Evolutionary conservation across 495 filamentous ascomycete species (phyloP).

Genomic region (Hypoxylon cercidicola): DNA sequence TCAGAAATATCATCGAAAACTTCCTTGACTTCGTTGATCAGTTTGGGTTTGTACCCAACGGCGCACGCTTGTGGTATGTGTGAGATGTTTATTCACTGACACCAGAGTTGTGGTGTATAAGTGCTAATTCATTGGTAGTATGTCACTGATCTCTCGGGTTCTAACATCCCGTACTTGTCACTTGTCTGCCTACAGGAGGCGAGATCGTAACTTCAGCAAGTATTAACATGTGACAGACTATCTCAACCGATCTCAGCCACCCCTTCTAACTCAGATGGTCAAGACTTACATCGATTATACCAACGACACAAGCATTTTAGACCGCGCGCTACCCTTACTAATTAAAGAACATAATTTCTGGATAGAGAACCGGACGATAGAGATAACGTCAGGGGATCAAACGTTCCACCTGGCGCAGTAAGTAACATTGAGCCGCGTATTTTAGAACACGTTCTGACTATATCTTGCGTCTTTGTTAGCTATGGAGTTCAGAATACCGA

Average conservation of each 20-base stretch:
- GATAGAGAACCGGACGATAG: slow-evolving; percentile 55
- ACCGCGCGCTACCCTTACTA: slow-evolving; percentile 56
- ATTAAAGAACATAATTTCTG: slow-evolving; percentile 62
- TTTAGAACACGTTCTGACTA: not conserved
- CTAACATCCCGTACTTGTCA: too few relatives aligned
- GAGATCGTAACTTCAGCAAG: not conserved
- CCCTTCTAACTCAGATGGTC: slow-evolving; percentile 61
- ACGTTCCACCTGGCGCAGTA: slow-evolving; percentile 56
- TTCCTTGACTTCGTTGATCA: slow-evolving; percentile 61
- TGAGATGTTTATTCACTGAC: not conserved
- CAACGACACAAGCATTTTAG: slow-evolving; percentile 59
- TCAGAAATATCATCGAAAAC: slow-evolving; percentile 62
- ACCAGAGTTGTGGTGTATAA: not conserved
- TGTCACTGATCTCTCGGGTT: slow-evolving; percentile 4
- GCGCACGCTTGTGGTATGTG: slow-evolving; percentile 52
- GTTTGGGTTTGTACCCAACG: slow-evolving; percentile 63
- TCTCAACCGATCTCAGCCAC: slow-evolving; percentile 60
- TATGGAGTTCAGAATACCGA: slow-evolving; percentile 60
- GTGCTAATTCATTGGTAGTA: slow-evolving; percentile 26
- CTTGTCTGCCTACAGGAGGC: not conserved
- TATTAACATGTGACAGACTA: slow-evolving; percentile 47
- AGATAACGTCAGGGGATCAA: slow-evolving; percentile 45
- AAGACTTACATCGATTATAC: slow-evolving; percentile 60
- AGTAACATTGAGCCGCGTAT: slow-evolving; percentile 14
- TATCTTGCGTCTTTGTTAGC: slow-evolving; percentile 34